These are phyloP conservation scores for Aphanoascus verrucosus DNA, from an alignment of 2,329 filamentous ascomycete species.

Conservation along the genomic window DNA sequence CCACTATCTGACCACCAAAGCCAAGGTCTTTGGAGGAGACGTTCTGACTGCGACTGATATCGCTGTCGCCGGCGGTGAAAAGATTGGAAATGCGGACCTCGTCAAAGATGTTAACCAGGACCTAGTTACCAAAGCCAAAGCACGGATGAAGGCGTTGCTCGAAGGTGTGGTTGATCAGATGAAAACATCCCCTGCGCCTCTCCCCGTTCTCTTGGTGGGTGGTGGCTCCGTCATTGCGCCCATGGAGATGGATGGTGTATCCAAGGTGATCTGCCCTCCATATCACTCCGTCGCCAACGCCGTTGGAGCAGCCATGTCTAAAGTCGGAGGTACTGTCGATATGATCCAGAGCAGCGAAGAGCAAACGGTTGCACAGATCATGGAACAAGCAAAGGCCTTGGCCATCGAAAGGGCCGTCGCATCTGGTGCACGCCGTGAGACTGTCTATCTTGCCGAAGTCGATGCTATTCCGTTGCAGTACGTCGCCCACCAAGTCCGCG, in stretches of 20 bases:
- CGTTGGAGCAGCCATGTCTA: slow-evolving; percentile 48
- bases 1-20: slow-evolving; percentile 39
- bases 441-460: slow-evolving; percentile 43
- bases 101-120: slow-evolving; percentile 17
- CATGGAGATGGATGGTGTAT: slow-evolving; percentile 38
- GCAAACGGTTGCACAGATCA: slow-evolving; percentile 12
- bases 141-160: slow-evolving; percentile 37
- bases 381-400: slow-evolving; percentile 17
- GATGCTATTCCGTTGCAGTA: slow-evolving; percentile 47
- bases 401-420: slow-evolving; percentile 38
- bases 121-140: slow-evolving; percentile 16
- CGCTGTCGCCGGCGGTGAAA: slow-evolving; percentile 21
- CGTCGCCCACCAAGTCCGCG: slow-evolving; percentile 41
- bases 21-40: slow-evolving; percentile 44
- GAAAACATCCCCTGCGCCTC: slow-evolving; percentile 44
- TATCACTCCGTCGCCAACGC: slow-evolving; percentile 48
- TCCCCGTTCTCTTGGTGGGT: slow-evolving; percentile 46
- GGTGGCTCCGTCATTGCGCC: slow-evolving; percentile 45
- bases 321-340: slow-evolving; percentile 43
- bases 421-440: slow-evolving; percentile 38
- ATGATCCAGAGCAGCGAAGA: slow-evolving; percentile 37
- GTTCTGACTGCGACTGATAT: slow-evolving; percentile 47
- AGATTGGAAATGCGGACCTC: slow-evolving; percentile 18
- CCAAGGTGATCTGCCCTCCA: slow-evolving; percentile 40
- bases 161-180: slow-evolving; percentile 45